Base-by-base conservation (phyloP, 768 basidiomycete genomes). In the Kwoniella europaea region DNA sequence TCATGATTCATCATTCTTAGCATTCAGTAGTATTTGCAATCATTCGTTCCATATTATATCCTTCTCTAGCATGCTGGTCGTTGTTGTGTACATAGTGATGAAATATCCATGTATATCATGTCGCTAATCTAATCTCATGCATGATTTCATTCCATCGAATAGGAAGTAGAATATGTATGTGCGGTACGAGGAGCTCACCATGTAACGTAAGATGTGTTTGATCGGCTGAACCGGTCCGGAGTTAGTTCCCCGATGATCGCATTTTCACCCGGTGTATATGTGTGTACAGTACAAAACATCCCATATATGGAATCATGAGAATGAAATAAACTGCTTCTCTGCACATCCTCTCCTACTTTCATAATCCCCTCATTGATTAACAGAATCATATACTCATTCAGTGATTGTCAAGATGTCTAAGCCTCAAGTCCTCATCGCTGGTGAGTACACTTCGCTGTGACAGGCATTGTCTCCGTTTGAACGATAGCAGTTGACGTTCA, bases 401-500 rank as follows among this genome's bases (percentile, higher is more conserved):
- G 5, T 18, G 56, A 54, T 16, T 16, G 42, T 64, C 71, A 73
- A n/a, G 13, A 82, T 81, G 79, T 76, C 80, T 29, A 71, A 68
- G 43, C 82, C 84, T 24, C 82, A 82, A 65, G 77, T 85, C 43
- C 81, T 85, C 66, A 79, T 78, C 55, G 72, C 69, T 44, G 74
- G 74, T 74, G 71, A 41, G 74, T 35, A 35, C 35, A 35, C 6
- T 1, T 35, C 35, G 69, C 5, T 56, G 18, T 18, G 13, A 20
- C 2, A 12, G n/a, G 46, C 61, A 43, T 35, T 43, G 18, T 5
- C 24, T 18, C 43, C 20, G 4, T 1, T n/a, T 50, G 7, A 35
- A 35, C 3, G 35, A 35, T 35, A 35, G 35, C 35, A 35, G 35
- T 35, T 35, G 35, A 35, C 35, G 29, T 29, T 29, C 29, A 29